phyloP scores from a whole-genome alignment of 148 eudicot genomes.

The Rhododendron henanense region DNA sequence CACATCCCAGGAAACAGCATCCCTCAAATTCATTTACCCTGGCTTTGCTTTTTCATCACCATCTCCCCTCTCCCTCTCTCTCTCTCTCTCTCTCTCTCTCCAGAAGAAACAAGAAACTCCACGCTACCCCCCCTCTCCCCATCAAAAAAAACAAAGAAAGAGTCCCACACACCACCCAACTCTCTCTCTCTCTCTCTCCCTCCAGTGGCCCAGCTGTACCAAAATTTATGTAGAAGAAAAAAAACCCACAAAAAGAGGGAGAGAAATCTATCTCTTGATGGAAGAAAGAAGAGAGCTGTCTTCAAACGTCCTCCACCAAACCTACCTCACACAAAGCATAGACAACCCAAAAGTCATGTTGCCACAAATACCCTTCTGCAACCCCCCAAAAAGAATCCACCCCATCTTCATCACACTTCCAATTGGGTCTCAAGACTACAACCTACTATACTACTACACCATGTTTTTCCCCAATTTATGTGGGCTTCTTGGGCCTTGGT shows the following conservation, averaged over 20 bases:
- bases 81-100: slow-evolving; percentile 5
- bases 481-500: slow-evolving; percentile 25
- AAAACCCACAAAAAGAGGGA: not conserved
- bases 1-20: not conserved
- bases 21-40: not conserved
- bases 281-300: not conserved
- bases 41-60: not conserved
- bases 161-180: not conserved
- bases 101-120: not conserved
- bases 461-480: not conserved
- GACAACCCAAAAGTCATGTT: not conserved
- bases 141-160: not conserved
- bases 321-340: not conserved
- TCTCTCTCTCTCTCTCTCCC: not conserved
- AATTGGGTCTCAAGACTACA: not conserved
- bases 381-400: not conserved
- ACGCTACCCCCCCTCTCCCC: not conserved
- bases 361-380: slow-evolving; percentile 9
- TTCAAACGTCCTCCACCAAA: not conserved
- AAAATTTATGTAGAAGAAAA: not conserved
- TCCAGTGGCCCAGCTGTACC: slow-evolving; percentile 9
- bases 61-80: not conserved
- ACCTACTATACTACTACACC: not conserved
- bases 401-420: slow-evolving; percentile 5
- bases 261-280: not conserved